These are phyloP conservation scores for Phalaenopsis hybrid DNA, from an alignment of 116 monocot genomes.

Conservation along the genomic window DNA sequence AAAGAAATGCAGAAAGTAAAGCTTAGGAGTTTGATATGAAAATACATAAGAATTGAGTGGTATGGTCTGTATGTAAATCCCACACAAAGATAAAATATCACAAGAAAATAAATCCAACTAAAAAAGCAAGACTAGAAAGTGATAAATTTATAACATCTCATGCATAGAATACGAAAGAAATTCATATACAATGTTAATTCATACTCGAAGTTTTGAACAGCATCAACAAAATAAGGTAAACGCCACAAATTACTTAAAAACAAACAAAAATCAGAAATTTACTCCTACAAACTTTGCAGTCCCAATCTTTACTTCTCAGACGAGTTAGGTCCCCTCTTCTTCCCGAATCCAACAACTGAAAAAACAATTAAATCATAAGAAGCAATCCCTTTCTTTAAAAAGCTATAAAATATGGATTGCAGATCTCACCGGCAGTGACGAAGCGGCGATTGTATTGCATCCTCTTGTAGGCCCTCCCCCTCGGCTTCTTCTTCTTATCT, in stretches of 20 bases:
- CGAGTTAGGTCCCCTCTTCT: slow-evolving; percentile 30
- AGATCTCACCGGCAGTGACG: slow-evolving; percentile 28
- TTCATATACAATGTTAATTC: neutral
- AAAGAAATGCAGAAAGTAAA: too few species aligned
- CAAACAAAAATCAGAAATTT: neutral
- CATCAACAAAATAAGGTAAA: neutral
- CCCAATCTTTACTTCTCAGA: slow-evolving; percentile 20
- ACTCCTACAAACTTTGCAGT: neutral
- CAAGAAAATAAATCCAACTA: neutral
- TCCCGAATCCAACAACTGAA: slow-evolving; percentile 24
- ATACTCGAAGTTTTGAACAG: neutral
- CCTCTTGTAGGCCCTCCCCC: slow-evolving; percentile 35
- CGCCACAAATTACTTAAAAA: neutral
- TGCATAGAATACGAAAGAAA: neutral
- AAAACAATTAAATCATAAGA: slow-evolving; percentile 6
- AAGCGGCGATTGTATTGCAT: slow-evolving; percentile 36
- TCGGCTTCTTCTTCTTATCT: slow-evolving; percentile 32
- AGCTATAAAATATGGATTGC: neutral
- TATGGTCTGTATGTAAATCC: too few species aligned
- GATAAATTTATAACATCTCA: neutral
- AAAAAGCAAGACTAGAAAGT: neutral
- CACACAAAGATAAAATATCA: neutral
- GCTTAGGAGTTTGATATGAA: too few species aligned
- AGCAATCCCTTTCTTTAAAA: neutral
- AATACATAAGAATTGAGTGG: too few species aligned